These are phyloP conservation scores for Elongisporangium senticosum DNA, from an alignment of 352 stramenopile species.

Conservation along the genomic window DNA sequence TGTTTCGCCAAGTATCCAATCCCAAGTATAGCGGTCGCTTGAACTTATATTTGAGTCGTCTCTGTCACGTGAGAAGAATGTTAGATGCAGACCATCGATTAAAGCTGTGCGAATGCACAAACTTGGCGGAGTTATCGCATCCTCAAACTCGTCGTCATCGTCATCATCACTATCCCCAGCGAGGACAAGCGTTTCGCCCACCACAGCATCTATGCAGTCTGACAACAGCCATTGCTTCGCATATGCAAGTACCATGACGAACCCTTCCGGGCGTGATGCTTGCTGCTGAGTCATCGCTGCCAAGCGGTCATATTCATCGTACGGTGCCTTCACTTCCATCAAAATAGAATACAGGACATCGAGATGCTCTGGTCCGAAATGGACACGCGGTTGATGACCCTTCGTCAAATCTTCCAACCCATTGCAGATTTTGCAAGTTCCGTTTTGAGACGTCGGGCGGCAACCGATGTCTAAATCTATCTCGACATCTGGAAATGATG, in stretches of 20 bases:
- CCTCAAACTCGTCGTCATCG: slow-evolving; percentile 83
- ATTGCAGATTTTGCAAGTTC: slow-evolving; percentile 34
- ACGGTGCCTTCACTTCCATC: slow-evolving; percentile 82
- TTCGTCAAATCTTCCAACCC: slow-evolving; percentile 11
- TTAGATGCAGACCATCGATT: slow-evolving; percentile 37
- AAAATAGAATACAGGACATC: slow-evolving; percentile 84
- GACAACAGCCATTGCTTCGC: slow-evolving; percentile 82
- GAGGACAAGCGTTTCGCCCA: slow-evolving; percentile 33
- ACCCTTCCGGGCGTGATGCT: slow-evolving; percentile 71
- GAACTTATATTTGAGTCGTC: slow-evolving; percentile 6
- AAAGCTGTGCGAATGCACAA: slow-evolving; percentile 50
- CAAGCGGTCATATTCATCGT: slow-evolving; percentile 79
- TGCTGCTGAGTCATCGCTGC: slow-evolving; percentile 64
- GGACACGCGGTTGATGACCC: slow-evolving; percentile 43
- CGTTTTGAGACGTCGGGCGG: slow-evolving; percentile 15
- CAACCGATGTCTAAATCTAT: slow-evolving; percentile 60
- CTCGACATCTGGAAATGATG: slow-evolving; percentile 78
- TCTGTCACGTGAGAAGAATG: slow-evolving; percentile 41
- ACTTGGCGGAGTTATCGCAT: slow-evolving; percentile 81
- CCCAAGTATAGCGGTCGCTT: slow-evolving; percentile 29
- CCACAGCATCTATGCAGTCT: slow-evolving; percentile 66
- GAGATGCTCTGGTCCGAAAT: slow-evolving; percentile 74
- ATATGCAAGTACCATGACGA: slow-evolving; percentile 80
- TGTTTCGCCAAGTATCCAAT: slow-evolving; percentile 49
- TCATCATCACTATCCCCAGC: slow-evolving; percentile 56